Base-by-base conservation (phyloP, 257 asterid species). In the Nicotiana tabacum region DNA sequence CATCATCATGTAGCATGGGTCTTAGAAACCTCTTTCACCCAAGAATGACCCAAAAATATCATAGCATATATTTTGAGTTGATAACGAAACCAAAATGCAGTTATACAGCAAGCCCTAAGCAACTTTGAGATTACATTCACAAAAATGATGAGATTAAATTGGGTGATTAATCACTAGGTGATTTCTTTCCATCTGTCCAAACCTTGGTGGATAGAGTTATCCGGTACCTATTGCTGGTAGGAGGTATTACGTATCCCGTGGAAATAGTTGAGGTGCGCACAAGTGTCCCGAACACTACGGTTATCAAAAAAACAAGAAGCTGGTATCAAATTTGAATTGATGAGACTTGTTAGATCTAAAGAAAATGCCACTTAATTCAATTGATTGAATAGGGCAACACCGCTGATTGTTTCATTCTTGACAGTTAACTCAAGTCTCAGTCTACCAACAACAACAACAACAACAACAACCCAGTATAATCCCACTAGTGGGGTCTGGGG, bases 281-380 rank as follows among this genome's bases (percentile, higher is more conserved):
- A 43, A 43, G 11, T 43, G 2, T 9, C 51, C 9, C 12, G 12
- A 43, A 43, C 51, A 43, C 12, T 2, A 43, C 3, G 2, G 51
- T 43, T 43, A 43, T 43, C 51, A 43, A 29, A 29, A 43, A 43
- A 43, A 43, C 12, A 43, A 43, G 51, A 8, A 43, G 51, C 18
- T 72, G 60, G 60, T 43, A 43, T 39, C 78, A 70, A 43, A n/a
- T 37, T 70, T 70, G 78, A 70, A 30, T 21, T 70, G 24, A 12
- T 46, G 60, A 46, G 61, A 46, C 60, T 72, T 74, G 24, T 48
- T n/a, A 24, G 60, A 43, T 72, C 60, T 12, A 72, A 43, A 24
- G 39, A 74, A 48, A 74, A 13, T 48, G 24, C 60, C 78, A 70
- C 78, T 74, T 74, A 48, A 48, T 74, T 72, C 79, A 72, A 72